Base-by-base conservation (phyloP, 129 eudicot genomes). In the Tagetes erecta region DNA sequence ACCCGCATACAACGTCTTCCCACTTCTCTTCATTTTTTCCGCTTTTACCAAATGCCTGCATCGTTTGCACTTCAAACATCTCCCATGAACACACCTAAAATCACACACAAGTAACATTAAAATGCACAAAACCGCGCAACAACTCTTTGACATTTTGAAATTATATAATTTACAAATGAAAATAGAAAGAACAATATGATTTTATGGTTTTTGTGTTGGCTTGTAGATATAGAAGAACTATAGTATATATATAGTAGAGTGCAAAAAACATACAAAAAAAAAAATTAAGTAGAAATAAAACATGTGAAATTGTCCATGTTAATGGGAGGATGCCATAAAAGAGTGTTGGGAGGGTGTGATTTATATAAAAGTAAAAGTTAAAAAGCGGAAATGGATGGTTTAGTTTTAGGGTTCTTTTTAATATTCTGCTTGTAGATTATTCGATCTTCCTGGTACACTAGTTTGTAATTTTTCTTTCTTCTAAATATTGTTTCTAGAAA, bases 341-440 rank as follows among this genome's bases (percentile, higher is more conserved):
- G 56, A 71, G 58, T 44, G 36, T 56, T 27, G 46, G 58, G 12
- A 58, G 34, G 57, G 38, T 51, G 50, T 70, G 37, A 36, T 52
- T 14, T 35, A 30, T 37, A 56, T 57, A 30, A 45, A 73, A 56
- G 68, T 44, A 40, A 59, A 73, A 56, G 44, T 57, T 42, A 39
- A 31, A 73, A 73, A 34, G 77, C 45, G 45, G 35, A 46, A 74
- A 34, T 74, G 71, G 31, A n/a, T 74, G 78, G 78, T 62, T 62
- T 74, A 46, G 47, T 62, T 74, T 60, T 7, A 74, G 70, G 70
- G 20, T 72, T 47, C 47, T 47, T 36, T 60, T n/a, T 9, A 35
- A 74, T 46, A 74, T 62, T 74, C 50, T 47, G 53, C 70, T 62
- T 74, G 60, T n/a, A 38, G 6, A 62, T 74, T 64, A 74, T 62